These are phyloP conservation scores for Oxytropis ochrocephala DNA, from an alignment of 306 rosid genomes.

Conservation along the genomic window DNA sequence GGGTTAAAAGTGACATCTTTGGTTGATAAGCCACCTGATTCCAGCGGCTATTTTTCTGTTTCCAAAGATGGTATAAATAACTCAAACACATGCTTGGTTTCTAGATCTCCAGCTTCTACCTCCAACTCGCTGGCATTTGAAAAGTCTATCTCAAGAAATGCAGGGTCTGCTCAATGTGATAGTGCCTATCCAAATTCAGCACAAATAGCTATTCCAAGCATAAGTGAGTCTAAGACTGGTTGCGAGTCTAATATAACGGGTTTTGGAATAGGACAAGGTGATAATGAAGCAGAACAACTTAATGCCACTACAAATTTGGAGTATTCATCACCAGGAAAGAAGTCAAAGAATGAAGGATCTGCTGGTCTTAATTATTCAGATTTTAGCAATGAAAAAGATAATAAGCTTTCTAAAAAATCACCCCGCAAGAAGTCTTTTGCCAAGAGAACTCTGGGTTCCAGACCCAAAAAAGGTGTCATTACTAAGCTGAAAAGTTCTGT, in stretches of 20 bases:
- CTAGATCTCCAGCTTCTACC: conserved; percentile 17
- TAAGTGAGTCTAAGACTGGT: conserved; percentile 19
- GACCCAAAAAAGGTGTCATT: conserved; percentile 37
- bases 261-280: conserved; percentile 29
- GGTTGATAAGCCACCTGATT: conserved; percentile 26
- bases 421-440: conserved; percentile 38
- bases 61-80: conserved; percentile 25
- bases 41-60: conserved; percentile 21
- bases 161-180: conserved; percentile 23
- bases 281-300: conserved; percentile 23
- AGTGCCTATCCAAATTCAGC: conserved; percentile 25
- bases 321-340: conserved; percentile 32
- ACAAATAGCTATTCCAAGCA: conserved; percentile 18
- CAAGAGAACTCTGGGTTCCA: conserved; percentile 60
- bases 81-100: conserved; percentile 4
- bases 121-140: conserved; percentile 25
- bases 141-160: conserved; percentile 20
- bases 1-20: conserved; percentile 22
- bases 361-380: conserved; percentile 24
- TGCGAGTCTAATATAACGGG: conserved; percentile 26
- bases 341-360: conserved; percentile 22
- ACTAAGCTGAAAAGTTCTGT: conserved; percentile 36
- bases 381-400: conserved; percentile 30
- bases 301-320: conserved; percentile 20
- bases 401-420: conserved; percentile 22